Evolutionary conservation across 192 early-diverging fungal species (phyloP), one percentile per base, ranked within the genome.

Genomic region (Dissophora ornata): DNA sequence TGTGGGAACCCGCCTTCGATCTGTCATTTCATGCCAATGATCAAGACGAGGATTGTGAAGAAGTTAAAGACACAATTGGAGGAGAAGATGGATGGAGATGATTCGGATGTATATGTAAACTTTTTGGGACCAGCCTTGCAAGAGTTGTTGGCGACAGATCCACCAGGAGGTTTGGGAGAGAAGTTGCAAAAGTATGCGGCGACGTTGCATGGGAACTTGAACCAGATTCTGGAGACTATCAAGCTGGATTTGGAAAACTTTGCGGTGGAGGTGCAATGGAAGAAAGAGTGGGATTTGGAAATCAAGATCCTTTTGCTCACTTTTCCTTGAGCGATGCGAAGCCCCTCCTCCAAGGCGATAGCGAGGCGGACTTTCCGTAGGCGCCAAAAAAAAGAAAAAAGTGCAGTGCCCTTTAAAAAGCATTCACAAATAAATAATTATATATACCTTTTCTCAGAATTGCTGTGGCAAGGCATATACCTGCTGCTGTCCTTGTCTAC

Each of bases 1-100:
- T 88, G 87, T 51, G 87, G 85, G 1, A 88, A 88, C 61, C 84
- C 87, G n/a, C 87, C 87, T n/a, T 83, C 83, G 26, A 83, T 88
- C 40, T 88, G 87, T 57, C 81, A 88, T 51, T 84, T 84, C 51
- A 69, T 88, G 62, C 62, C 70, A 36, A 65, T 74, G 73, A 81
- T 84, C 57, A 75, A 75, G 63, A 38, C n/a, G 1, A 50, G 71
- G 62, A 75, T 75, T 15, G 62, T 55, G 2, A 42, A 45, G 18
- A 67, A 67, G 47, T 15, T 74, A 33, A 53, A n/a, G 11, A 32
- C 4, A 0, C 62, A 58, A 22, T 34, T 74, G 18, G 21, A 44
- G 19, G 41, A 9, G 11, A 19, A 40, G 2, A 42, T 52, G 0
- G 52, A 47, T 44, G 64, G 64, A 1, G 51, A 62, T 48, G 73